Percentiles rank a stretch among this genome's conserved stretches.
Evolutionary conservation across 1,139 yeast genomes (phyloP).

Genomic region (Candida sanyaensis): DNA sequence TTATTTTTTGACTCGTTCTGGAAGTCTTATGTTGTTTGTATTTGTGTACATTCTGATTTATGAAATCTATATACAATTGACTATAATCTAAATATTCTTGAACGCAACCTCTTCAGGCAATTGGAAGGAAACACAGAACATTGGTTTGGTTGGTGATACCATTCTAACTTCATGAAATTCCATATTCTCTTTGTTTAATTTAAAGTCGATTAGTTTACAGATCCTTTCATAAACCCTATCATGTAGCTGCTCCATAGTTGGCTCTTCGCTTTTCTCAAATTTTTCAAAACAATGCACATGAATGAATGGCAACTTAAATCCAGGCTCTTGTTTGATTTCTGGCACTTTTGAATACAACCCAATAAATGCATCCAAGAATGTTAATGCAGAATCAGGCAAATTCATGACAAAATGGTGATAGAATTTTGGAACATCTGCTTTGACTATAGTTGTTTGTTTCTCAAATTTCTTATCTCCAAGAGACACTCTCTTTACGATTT

Average conservation of each 20-base stretch:
- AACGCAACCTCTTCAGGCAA: conserved; percentile 83
- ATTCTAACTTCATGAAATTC: conserved; percentile 82
- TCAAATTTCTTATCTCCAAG: conserved; percentile 21
- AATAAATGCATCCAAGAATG: conserved; percentile 74
- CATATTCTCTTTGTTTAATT: conserved; percentile 48
- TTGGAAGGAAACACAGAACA: conserved; percentile 84
- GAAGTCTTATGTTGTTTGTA: too few species aligned
- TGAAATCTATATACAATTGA: neutral
- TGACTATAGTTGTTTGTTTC: conserved; percentile 30
- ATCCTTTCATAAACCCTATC: conserved; percentile 63
- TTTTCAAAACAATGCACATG: conserved; percentile 95
- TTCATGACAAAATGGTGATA: conserved; percentile 89
- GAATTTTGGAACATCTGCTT: conserved; percentile 54
- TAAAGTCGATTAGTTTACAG: conserved; percentile 49
- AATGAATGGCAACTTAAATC: conserved; percentile 68
- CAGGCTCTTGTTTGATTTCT: conserved; percentile 35
- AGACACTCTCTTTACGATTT: conserved; percentile 34
- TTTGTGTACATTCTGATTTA: neutral
- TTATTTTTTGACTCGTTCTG: too few species aligned
- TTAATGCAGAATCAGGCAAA: conserved; percentile 88
- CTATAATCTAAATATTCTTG: conserved; percentile 15
- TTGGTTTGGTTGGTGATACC: conserved; percentile 95
- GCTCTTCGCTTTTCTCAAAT: conserved; percentile 62
- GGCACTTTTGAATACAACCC: conserved; percentile 60
- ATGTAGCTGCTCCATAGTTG: conserved; percentile 62